These are phyloP conservation scores for Apiospora kogelbergensis DNA, from an alignment of 2,329 filamentous ascomycete genomes.

Conservation along the genomic window DNA sequence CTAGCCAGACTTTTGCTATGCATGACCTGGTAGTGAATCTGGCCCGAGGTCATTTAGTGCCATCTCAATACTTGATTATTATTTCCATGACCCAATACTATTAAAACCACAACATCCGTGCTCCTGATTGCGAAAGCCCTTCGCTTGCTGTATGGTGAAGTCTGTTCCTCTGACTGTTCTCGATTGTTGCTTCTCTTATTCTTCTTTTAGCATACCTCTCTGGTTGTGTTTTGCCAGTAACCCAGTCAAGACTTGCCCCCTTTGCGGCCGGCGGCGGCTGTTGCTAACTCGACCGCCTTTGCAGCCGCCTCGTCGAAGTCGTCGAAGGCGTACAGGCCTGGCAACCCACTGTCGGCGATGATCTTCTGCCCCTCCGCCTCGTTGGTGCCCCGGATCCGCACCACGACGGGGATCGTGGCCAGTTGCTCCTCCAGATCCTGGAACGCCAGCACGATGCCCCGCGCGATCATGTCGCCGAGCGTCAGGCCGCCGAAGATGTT, in stretches of 20 bases:
- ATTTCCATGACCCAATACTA: not conserved
- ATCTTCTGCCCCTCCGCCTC: slow-evolving; percentile 69
- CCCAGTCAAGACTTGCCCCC: not conserved
- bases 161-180: too few relatives aligned
- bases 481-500: slow-evolving; percentile 63
- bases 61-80: not conserved
- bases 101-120: not conserved
- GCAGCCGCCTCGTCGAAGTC: slow-evolving; percentile 71
- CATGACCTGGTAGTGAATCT: not conserved
- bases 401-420: slow-evolving; percentile 67
- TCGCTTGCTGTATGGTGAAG: too few relatives aligned
- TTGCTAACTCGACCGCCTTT: slow-evolving; percentile 62
- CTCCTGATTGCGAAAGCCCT: not conserved
- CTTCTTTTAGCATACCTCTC: too few relatives aligned
- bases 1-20: not conserved
- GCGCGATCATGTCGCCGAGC: slow-evolving; percentile 78
- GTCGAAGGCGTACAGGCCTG: slow-evolving; percentile 66
- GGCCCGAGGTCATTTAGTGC: not conserved
- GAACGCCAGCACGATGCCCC: slow-evolving; percentile 72
- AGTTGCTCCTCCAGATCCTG: slow-evolving; percentile 58
- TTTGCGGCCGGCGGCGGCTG: too few relatives aligned
- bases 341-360: slow-evolving; percentile 67
- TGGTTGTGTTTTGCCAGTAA: too few relatives aligned
- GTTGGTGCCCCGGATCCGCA: slow-evolving; percentile 73
- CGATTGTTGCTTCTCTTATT: too few relatives aligned